These are phyloP conservation scores for Fusarium newnesense DNA, from an alignment of 2,329 filamentous ascomycete species.

Conservation along the genomic window DNA sequence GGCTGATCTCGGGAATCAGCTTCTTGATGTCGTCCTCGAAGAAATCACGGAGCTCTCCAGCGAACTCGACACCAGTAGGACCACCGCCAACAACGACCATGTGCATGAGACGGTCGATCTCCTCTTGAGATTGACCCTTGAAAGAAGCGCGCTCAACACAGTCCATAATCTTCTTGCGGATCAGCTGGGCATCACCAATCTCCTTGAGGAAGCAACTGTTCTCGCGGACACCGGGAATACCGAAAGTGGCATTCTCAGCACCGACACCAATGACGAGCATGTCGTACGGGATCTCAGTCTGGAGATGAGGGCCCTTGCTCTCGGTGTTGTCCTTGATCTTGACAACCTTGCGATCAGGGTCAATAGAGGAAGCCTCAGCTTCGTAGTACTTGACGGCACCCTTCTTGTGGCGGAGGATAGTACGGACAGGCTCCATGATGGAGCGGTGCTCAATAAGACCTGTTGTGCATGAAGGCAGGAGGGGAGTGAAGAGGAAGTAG, in stretches of 20 bases:
- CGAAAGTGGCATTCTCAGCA: conserved; percentile 98
- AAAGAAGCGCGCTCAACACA: conserved; percentile 98
- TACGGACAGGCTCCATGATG: conserved; percentile 99
- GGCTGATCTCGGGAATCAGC: conserved; percentile 93
- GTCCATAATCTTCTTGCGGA: conserved; percentile 99
- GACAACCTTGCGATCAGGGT: conserved; percentile 88
- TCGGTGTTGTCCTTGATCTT: conserved; percentile 93
- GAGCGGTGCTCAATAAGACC: conserved; percentile 98
- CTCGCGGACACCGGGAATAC: conserved; percentile 94
- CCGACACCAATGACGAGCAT: conserved; percentile 98
- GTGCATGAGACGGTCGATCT: conserved; percentile 93
- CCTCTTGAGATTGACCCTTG: conserved; percentile 91
- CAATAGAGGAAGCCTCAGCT: conserved; percentile 95
- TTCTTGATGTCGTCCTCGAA: conserved; percentile 98
- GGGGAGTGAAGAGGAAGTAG: conserved; percentile 99
- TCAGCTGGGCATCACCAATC: conserved; percentile 93
- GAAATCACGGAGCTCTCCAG: conserved; percentile 97
- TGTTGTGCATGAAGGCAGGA: conserved; percentile 96
- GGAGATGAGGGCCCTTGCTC: conserved; percentile 82
- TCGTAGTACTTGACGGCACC: conserved; percentile 96
- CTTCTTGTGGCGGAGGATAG: conserved; percentile 95
- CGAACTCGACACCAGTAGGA: conserved; percentile 97
- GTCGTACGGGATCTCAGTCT: conserved; percentile 95
- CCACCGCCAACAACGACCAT: conserved; percentile 97
- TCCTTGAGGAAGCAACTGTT: conserved; percentile 99